Evolutionary conservation across 345 rosid species (phyloP), one percentile per base, ranked within the genome.

Genomic region (Acer saccharum): DNA sequence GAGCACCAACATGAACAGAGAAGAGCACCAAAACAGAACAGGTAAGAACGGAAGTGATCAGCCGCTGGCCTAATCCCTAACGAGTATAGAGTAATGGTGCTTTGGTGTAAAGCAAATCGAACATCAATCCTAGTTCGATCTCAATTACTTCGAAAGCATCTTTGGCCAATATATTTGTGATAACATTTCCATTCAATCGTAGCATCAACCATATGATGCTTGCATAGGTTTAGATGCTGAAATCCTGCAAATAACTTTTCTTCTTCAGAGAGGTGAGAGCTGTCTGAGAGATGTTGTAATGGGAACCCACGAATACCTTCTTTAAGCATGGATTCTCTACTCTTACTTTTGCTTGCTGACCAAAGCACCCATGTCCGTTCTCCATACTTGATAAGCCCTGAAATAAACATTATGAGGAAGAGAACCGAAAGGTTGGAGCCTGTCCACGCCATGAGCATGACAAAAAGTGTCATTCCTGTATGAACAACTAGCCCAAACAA

Each of bases 81-180:
- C 10, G 7, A 1, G 76, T 69, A 73, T 74, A 79, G 32, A 82
- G 27, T 8, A 81, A 10, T 6, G 74, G 64, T 0, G 81, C 82
- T 74, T 89, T 89, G 1, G 27, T 25, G 76, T 44, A 87, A 2
- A 84, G 78, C 27, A 75, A 73, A 54, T 82, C 89, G 6, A 83
- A 82, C 77, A 85, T 71, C 75, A 88, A 75, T 44, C 79, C 82
- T 65, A 86, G 86, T 70, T 85, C 90, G 52, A 81, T 81, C 78
- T 87, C 88, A 55, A 84, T 75, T 29, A 85, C 63, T 55, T 70
- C 35, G 44, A 85, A 81, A 4, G 86, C 87, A 57, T 75, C 77
- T 3, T 58, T 3, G 20, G 80, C 3, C 0, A 35, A 4, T 1
- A 27, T 25, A 0, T 50, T 12, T 13, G 16, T 46, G 1, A 46